Base-by-base conservation (phyloP, 306 rosid genomes). In the Vigna reflexopilosa region DNA sequence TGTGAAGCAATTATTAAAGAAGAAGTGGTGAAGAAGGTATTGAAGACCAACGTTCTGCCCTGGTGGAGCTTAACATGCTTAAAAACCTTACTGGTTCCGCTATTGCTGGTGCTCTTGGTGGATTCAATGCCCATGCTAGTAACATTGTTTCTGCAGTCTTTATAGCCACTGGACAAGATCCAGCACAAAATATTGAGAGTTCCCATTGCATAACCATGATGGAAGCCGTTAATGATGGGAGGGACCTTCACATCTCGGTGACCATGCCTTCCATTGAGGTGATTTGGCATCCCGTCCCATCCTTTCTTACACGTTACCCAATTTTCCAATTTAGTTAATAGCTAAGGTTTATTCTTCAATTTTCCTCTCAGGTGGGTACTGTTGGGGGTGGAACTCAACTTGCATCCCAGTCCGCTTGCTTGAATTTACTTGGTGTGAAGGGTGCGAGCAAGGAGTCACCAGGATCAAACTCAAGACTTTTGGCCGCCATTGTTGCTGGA, bases 111-210 rank as follows among this genome's bases (percentile, higher is more conserved):
- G 80, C 92, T 80, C 88, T 89, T 24, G 97, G 97, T 20, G 97
- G 97, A 72, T 89, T 17, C 19, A 91, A 91, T 64, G 93, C 97
- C 57, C 97, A 89, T 87, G 97, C 93, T 78, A 85, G 93, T 82
- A 91, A 91, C 87, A 89, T 89, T 20, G 97, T 91, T 28, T 86
- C 97, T 50, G 97, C 97, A 47, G 20, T 91, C n/a, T 91, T 85
- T 59, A 81, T 91, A 48, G 97, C 97, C 83, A 91, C 97, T 0
- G 97, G 97, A 76, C 97, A 91, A 82, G 97, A 91, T 76, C 97
- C 97, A 22, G 97, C 97, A 17, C 93, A 91, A 76, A 91, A 89
- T 84, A 55, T 91, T 45, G 97, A 91, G 85, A 91, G 97, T 76
- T 91, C 97, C 45, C 93, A 91, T 78, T 89, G 96, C 89, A 84